Percentiles rank a stretch among this genome's conserved stretches.
phyloP scores from a whole-genome alignment of 306 rosid species.

The Sophora flavescens region DNA sequence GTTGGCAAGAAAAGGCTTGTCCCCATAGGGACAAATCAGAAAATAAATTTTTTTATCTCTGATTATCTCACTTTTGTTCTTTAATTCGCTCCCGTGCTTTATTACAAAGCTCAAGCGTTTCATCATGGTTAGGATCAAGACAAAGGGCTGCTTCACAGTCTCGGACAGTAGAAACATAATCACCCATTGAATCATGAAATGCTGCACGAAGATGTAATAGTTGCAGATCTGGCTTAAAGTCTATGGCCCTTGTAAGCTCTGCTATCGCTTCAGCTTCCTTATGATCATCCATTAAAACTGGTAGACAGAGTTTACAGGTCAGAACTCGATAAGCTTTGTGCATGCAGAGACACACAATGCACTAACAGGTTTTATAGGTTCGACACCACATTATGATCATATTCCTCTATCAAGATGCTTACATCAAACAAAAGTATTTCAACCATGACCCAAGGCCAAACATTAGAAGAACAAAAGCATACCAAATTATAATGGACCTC shows the following conservation, averaged over 20 bases:
- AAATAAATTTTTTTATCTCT: constrained; percentile 31
- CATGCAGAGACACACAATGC: constrained; percentile 6
- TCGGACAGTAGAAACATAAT: constrained; percentile 61
- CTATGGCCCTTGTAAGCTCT: constrained; percentile 79
- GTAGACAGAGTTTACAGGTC: constrained; percentile 50
- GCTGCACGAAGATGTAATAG: constrained; percentile 93
- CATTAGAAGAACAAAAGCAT: constrained; percentile 16
- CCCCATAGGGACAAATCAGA: constrained; percentile 36
- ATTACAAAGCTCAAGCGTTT: constrained; percentile 67
- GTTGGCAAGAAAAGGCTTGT: constrained; percentile 49
- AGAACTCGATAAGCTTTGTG: constrained; percentile 39
- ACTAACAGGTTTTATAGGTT: constrained; percentile 15
- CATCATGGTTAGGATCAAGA: constrained; percentile 75
- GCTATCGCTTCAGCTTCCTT: constrained; percentile 84
- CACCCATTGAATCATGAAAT: constrained; percentile 75
- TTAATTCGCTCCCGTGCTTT: constrained; percentile 58
- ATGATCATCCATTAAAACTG: constrained; percentile 96
- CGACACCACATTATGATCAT: constrained; percentile 18
- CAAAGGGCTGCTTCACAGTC: constrained; percentile 93
- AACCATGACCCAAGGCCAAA: constrained; percentile 15
- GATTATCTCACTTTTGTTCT: constrained; percentile 56
- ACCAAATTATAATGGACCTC: neutral
- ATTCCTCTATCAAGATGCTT: constrained; percentile 25
- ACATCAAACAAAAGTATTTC: constrained; percentile 24
- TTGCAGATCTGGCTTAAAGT: constrained; percentile 83